Conservation (phyloP, 2,329 filamentous ascomycete species). For the Mollisia scopiformis region DNA sequence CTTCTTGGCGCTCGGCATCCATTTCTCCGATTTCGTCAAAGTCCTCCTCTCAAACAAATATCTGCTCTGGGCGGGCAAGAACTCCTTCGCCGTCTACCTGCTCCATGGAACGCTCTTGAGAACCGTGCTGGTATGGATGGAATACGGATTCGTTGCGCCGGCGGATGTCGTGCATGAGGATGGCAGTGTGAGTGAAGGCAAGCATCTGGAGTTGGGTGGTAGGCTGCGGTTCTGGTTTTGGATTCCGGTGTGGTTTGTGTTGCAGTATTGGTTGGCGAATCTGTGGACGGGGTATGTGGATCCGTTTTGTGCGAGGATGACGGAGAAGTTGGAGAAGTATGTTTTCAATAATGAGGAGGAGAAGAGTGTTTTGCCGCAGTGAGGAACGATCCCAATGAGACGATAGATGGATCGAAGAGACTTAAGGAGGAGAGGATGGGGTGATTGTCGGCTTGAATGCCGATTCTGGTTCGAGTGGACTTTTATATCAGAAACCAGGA, state of each 20-base stretch:
- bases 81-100: constrained; percentile 67
- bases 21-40: constrained; percentile 54
- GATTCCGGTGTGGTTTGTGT: constrained; percentile 48
- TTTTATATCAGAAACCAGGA: no score
- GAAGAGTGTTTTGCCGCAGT: constrained; percentile 17
- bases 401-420: not conserved
- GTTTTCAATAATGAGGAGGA: constrained; percentile 24
- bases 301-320: constrained; percentile 49
- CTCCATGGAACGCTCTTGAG: constrained; percentile 64
- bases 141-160: constrained; percentile 50
- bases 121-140: constrained; percentile 60
- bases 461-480: no score
- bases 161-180: constrained; percentile 30
- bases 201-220: constrained; percentile 40
- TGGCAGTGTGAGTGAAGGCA: constrained; percentile 39
- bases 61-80: constrained; percentile 63
- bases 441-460: no score
- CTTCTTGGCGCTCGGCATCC: constrained; percentile 51
- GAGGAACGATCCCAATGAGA: not conserved
- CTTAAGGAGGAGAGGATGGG: not conserved
- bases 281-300: constrained; percentile 57
- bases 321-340: constrained; percentile 39
- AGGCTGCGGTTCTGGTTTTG: constrained; percentile 40
- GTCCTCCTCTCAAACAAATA: constrained; percentile 54
- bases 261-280: constrained; percentile 49